Percentiles rank a stretch among this genome's conserved stretches.
phyloP scores from a whole-genome alignment of 1,284 basidiomycete species.

The Austropuccinia psidii region DNA sequence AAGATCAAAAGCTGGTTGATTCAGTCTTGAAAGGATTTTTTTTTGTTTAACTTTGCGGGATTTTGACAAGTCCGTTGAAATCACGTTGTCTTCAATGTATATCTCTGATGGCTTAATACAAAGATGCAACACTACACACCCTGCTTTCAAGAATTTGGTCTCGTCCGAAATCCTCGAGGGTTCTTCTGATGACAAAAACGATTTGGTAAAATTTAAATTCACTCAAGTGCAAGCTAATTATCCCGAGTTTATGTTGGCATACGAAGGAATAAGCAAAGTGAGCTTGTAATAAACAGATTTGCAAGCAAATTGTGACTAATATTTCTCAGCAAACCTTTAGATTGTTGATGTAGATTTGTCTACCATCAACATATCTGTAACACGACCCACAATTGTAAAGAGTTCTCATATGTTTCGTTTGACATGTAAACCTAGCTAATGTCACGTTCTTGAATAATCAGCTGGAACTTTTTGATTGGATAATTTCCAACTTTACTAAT shows the following conservation, averaged over 20 bases:
- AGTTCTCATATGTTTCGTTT: background rate
- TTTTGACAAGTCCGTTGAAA: slow-evolving; percentile 78
- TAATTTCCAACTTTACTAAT: slow-evolving; percentile 91
- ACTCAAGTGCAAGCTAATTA: slow-evolving; percentile 71
- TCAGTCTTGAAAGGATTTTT: slow-evolving; percentile 73
- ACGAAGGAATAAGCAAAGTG: slow-evolving; percentile 68
- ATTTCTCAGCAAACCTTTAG: slow-evolving; percentile 50
- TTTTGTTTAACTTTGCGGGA: slow-evolving; percentile 63
- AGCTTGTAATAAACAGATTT: background rate
- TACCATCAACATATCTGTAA: slow-evolving; percentile 81
- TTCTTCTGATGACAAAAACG: slow-evolving; percentile 49
- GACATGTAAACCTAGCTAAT: background rate
- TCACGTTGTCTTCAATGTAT: slow-evolving; percentile 62
- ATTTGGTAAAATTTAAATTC: slow-evolving; percentile 80
- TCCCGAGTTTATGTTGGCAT: slow-evolving; percentile 73
- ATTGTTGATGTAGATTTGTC: slow-evolving; percentile 80
- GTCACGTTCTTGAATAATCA: slow-evolving; percentile 15
- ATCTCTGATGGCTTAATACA: slow-evolving; percentile 61
- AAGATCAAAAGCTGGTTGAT: slow-evolving; percentile 69
- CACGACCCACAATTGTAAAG: slow-evolving; percentile 70
- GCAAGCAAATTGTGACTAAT: no score
- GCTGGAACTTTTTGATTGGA: slow-evolving; percentile 86
- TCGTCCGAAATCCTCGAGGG: slow-evolving; percentile 59
- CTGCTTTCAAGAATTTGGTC: slow-evolving; percentile 58
- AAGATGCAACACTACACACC: slow-evolving; percentile 50